A percentile compares a stretch with the other conserved stretches of the same genome.
phyloP scores from a whole-genome alignment of 176 grass and related monocot genomes.

The Bromus sterilis region DNA sequence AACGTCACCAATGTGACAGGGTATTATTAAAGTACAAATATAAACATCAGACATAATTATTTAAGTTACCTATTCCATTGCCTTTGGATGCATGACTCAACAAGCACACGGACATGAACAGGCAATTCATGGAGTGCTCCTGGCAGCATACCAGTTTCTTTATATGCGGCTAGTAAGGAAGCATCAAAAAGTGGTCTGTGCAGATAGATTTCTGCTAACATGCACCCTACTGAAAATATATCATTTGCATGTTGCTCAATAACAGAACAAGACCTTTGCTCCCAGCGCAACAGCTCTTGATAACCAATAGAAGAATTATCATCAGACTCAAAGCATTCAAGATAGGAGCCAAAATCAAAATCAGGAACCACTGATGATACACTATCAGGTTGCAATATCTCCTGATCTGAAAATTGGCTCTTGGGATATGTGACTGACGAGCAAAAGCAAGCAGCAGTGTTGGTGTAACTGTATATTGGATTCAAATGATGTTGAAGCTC shows the following conservation, averaged over 20 bases:
- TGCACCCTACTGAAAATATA: slow-evolving; percentile 86
- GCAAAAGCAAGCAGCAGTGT: slow-evolving; percentile 19
- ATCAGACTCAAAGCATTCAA: slow-evolving; percentile 79
- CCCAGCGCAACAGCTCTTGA: slow-evolving; percentile 77
- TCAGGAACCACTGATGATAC: slow-evolving; percentile 23
- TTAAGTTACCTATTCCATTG: slow-evolving; percentile 77
- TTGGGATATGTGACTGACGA: slow-evolving; percentile 27
- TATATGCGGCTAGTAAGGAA: slow-evolving; percentile 73
- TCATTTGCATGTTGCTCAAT: slow-evolving; percentile 51
- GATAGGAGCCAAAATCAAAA: slow-evolving; percentile 59
- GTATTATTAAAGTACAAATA: slow-evolving; percentile 7
- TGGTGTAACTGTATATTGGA: slow-evolving; percentile 55
- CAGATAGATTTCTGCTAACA: slow-evolving; percentile 81
- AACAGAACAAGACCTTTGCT: slow-evolving; percentile 41
- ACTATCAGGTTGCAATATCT: slow-evolving; percentile 12
- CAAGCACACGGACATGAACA: slow-evolving; percentile 69
- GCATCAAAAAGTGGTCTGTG: slow-evolving; percentile 78
- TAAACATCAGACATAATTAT: slow-evolving; percentile 3
- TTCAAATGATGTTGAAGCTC: slow-evolving; percentile 57
- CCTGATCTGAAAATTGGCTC: slow-evolving; percentile 6
- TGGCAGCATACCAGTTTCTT: slow-evolving; percentile 62
- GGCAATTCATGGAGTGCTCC: slow-evolving; percentile 61
- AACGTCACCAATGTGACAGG: not conserved
- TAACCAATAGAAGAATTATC: slow-evolving; percentile 49
- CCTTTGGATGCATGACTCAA: slow-evolving; percentile 78